Evolutionary conservation across 2,329 filamentous ascomycete genomes (phyloP).

Genomic region (Phialemonium atrogriseum): DNA sequence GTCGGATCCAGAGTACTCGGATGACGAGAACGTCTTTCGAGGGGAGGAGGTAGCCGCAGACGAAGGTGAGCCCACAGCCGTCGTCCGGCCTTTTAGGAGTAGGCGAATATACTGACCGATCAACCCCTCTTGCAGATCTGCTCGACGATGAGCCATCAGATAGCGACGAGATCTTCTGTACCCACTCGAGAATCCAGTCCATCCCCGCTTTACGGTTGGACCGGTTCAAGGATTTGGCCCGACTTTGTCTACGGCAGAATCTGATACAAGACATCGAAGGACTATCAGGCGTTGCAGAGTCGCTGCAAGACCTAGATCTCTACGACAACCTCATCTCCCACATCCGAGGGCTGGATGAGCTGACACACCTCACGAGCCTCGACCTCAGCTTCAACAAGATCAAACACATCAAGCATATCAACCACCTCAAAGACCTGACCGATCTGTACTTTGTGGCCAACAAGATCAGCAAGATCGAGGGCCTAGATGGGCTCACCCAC

Average conservation of each 20-base stretch:
- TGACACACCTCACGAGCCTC: slow-evolving; percentile 67
- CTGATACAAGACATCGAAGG: slow-evolving; percentile 74
- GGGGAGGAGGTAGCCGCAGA: slow-evolving; percentile 74
- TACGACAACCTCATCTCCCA: slow-evolving; percentile 95
- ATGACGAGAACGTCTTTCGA: slow-evolving; percentile 56
- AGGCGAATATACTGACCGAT: background rate
- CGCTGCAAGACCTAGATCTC: slow-evolving; percentile 77
- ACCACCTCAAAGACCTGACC: slow-evolving; percentile 65
- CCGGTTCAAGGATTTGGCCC: slow-evolving; percentile 67
- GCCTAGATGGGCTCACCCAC: slow-evolving; percentile 64
- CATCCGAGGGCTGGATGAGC: slow-evolving; percentile 71
- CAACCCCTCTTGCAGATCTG: slow-evolving; percentile 41
- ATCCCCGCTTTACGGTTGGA: slow-evolving; percentile 73
- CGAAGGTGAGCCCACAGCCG: slow-evolving; percentile 49
- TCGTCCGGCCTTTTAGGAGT: background rate
- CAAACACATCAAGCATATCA: slow-evolving; percentile 90
- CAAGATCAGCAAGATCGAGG: slow-evolving; percentile 83
- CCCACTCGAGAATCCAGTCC: slow-evolving; percentile 77
- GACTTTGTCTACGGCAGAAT: slow-evolving; percentile 90
- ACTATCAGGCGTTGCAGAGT: slow-evolving; percentile 55
- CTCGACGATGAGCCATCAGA: slow-evolving; percentile 52
- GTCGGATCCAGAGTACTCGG: slow-evolving; percentile 79
- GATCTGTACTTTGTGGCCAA: slow-evolving; percentile 94
- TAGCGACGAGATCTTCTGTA: slow-evolving; percentile 74
- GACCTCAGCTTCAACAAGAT: slow-evolving; percentile 99